Percentiles rank a stretch among this genome's conserved stretches.
These are phyloP conservation scores for Cladosporium sp. DNA, from an alignment of 2,329 filamentous ascomycete genomes.

Conservation along the genomic window DNA sequence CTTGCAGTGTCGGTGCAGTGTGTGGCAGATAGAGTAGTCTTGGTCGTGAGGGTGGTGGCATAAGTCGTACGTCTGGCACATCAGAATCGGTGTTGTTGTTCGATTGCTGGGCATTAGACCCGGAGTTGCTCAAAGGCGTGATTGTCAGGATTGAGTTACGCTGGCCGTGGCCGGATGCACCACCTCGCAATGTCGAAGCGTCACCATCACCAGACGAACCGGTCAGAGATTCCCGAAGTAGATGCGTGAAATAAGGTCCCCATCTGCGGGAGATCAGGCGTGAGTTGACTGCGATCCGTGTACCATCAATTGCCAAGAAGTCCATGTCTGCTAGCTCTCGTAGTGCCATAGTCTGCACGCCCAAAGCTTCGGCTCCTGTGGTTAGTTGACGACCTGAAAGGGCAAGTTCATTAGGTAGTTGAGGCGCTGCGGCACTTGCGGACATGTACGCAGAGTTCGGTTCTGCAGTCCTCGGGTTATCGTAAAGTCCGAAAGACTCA, in stretches of 20 bases:
- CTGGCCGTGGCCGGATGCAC: constrained; percentile 52
- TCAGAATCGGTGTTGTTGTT: constrained; percentile 50
- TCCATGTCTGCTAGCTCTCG: constrained; percentile 97
- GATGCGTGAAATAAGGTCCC: constrained; percentile 94
- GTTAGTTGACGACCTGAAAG: constrained; percentile 77
- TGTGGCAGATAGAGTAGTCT: constrained; percentile 91
- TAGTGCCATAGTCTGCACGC: constrained; percentile 74
- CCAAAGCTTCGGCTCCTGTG: constrained; percentile 79
- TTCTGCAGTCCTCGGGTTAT: constrained; percentile 79
- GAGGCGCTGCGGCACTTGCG: constrained; percentile 65
- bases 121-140: constrained; percentile 60
- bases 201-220: constrained; percentile 71
- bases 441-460: constrained; percentile 84
- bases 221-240: constrained; percentile 73
- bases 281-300: constrained; percentile 91
- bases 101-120: constrained; percentile 42
- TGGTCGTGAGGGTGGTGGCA: constrained; percentile 66
- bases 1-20: constrained; percentile 83
- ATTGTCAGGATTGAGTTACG: constrained; percentile 86
- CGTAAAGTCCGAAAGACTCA: constrained; percentile 95
- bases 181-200: constrained; percentile 71
- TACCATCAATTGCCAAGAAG: constrained; percentile 85
- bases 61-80: constrained; percentile 55
- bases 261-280: constrained; percentile 83
- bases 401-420: constrained; percentile 47